These are phyloP conservation scores for Boletellus sp. DNA, from an alignment of 768 basidiomycete species.

Conservation along the genomic window DNA sequence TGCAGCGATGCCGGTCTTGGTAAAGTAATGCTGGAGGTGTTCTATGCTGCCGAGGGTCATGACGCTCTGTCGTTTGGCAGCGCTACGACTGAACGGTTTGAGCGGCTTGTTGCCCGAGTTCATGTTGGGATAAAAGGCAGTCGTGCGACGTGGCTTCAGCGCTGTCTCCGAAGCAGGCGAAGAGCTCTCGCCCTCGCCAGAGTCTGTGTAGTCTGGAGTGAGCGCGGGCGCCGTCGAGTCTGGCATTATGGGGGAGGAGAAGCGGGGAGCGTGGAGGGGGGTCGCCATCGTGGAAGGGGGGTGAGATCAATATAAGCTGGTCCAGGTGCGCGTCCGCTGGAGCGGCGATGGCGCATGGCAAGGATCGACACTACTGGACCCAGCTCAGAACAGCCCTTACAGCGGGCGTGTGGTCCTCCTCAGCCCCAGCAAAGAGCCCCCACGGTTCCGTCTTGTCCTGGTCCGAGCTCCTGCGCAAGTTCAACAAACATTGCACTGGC, in stretches of 20 bases:
- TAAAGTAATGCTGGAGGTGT: conserved; percentile 93
- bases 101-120: conserved; percentile 67
- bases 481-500: conserved; percentile 76
- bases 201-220: conserved; percentile 61
- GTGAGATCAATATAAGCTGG: conserved; percentile 1
- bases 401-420: conserved; percentile 68
- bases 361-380: conserved; percentile 75
- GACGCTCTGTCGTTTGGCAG: conserved; percentile 90
- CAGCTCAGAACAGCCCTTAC: conserved; percentile 70
- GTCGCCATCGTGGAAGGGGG: conserved; percentile 1
- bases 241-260: conserved; percentile 23
- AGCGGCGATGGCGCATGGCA: conserved; percentile 42
- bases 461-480: conserved; percentile 80
- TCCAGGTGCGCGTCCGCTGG: background rate
- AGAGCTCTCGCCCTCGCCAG: conserved; percentile 41
- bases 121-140: conserved; percentile 75
- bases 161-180: conserved; percentile 25
- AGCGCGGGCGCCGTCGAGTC: conserved; percentile 48
- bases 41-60: conserved; percentile 95
- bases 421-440: conserved; percentile 55
- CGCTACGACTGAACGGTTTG: conserved; percentile 86
- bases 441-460: conserved; percentile 57
- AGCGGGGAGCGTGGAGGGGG: conserved; percentile 10
- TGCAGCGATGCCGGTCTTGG: conserved; percentile 76
- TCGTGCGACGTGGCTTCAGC: conserved; percentile 59